Base-by-base conservation (phyloP, 805 yeast species). In the Yarrowia sp. region DNA sequence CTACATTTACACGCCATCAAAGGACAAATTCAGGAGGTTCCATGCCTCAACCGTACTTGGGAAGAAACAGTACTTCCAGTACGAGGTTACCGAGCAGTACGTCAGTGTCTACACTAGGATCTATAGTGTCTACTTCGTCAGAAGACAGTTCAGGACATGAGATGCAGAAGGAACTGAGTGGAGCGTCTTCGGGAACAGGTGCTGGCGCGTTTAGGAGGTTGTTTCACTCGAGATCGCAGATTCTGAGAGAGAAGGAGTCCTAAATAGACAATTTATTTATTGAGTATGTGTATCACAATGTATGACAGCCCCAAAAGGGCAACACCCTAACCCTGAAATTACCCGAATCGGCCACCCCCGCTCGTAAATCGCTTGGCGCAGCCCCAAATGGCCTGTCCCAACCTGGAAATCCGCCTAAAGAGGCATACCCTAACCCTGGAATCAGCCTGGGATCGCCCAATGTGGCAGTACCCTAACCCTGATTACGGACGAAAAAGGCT, bases 221-320 rank as follows among this genome's bases (percentile, higher is more conserved):
- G 47, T 55, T 55, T 10, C 61, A 55, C 7, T 55, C 61, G 8
- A 6, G 61, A 13, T 55, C 61, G n/a, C 61, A 55, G 42, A 55
- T 55, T 31, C 31, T 55, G 15, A 28, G 61, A 28, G 61, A 55
- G 17, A 55, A 55, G 33, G 41, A 35, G 36, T 15, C 17, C 2
- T 43, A 31, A 28, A n/a, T 44, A 44, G 38, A 31, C 51, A 47
- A 47, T 32, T 47, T 47, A 47, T 47, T 47, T 47, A 47, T 47
- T 47, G 53, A 47, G 31, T 47, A 47, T 47, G n/a, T n/a, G n/a
- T n/a, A n/a, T n/a, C n/a, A n/a, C n/a, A n/a, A n/a, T n/a, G n/a
- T n/a, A n/a, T n/a, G n/a, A n/a, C n/a, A n/a, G n/a, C n/a, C n/a
- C n/a, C n/a, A n/a, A n/a, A n/a, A n/a, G n/a, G n/a, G n/a, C n/a